Evolutionary conservation across 2,329 filamentous ascomycete genomes (phyloP), one percentile per base, ranked within the genome.

Genomic region (Diaporthe destruens): DNA sequence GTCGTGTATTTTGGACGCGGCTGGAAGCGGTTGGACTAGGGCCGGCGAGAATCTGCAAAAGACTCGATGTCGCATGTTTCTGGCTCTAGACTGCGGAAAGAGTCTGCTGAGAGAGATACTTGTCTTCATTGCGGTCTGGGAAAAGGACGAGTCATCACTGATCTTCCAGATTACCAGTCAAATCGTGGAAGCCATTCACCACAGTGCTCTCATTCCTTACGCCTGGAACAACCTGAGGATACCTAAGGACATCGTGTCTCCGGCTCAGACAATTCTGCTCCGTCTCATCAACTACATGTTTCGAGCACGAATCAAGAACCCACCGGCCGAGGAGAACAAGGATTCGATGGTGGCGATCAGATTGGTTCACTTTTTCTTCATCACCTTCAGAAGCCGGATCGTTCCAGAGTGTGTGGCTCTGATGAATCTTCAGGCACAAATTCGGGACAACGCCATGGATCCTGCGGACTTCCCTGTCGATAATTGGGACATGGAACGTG

Each of bases 111-210:
- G 96, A 71, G 96, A 98, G 81, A 89, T 98, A 78, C 87, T 98
- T 55, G 97, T 98, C 72, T 98, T 98, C 80, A 97, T 98, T 75
- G 96, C 96, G 6, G 95, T 97, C 11, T 98, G 96, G 96, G 96
- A 98, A 79, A 91, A 98, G 78, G 93, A 94, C 53, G 95, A 98
- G 80, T 92, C 96, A 74, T 95, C 97, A 74, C 90, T 98, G 49
- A 98, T 98, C 79, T 98, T 98, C 85, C 96, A 98, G 81, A 94
- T 98, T 81, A 98, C 97, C 82, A 93, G 95, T 56, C 95, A 98
- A 82, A 98, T 98, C 74, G 94, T 98, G 83, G 94, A 98, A 80
- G 94, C 96, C 0, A 93, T 98, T 59, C 91, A 98, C 66, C 92
- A 95, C 76, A 97, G 94, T 76, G 94, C 94, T 1, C 85, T 98